A percentile compares a stretch with the other conserved stretches of the same genome.
phyloP scores from a whole-genome alignment of 306 rosid genomes.

The Pachyrhizus erosus region DNA sequence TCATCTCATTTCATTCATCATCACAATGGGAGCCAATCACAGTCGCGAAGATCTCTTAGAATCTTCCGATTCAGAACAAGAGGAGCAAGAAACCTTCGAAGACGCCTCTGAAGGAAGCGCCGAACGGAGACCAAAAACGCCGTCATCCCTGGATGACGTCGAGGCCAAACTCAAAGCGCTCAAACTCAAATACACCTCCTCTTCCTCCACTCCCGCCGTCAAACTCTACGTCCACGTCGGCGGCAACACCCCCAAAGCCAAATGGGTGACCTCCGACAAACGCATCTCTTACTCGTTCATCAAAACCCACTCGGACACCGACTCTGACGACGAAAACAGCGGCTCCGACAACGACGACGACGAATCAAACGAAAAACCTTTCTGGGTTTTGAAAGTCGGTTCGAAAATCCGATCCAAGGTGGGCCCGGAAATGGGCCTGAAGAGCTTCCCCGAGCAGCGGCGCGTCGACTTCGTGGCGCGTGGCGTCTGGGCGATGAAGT shows the following conservation, averaged over 20 bases:
- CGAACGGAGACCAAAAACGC: slow-evolving; percentile 58
- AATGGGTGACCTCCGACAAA: slow-evolving; percentile 87
- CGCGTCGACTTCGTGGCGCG: slow-evolving; percentile 85
- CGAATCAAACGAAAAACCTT: slow-evolving; percentile 45
- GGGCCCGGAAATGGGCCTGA: slow-evolving; percentile 65
- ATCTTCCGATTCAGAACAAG: slow-evolving; percentile 59
- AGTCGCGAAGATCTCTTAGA: slow-evolving; percentile 70
- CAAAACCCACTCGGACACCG: slow-evolving; percentile 48
- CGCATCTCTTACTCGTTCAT: slow-evolving; percentile 65
- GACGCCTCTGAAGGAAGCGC: slow-evolving; percentile 68
- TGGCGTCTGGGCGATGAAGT: slow-evolving; percentile 97
- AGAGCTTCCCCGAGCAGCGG: slow-evolving; percentile 67
- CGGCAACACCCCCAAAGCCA: slow-evolving; percentile 84
- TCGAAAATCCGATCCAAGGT: slow-evolving; percentile 69
- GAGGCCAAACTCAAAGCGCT: slow-evolving; percentile 88
- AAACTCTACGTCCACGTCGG: slow-evolving; percentile 84
- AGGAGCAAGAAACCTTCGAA: slow-evolving; percentile 49
- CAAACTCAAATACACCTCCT: slow-evolving; percentile 67
- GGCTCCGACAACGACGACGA: slow-evolving; percentile 51
- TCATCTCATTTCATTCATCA: background rate
- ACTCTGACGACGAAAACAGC: background rate
- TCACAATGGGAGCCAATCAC: slow-evolving; percentile 70
- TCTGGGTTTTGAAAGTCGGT: slow-evolving; percentile 79
- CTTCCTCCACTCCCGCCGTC: slow-evolving; percentile 52
- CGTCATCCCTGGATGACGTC: slow-evolving; percentile 70